Conservation (phyloP, 139 green algal species). For the Raphidocelis subcapitata region DNA sequence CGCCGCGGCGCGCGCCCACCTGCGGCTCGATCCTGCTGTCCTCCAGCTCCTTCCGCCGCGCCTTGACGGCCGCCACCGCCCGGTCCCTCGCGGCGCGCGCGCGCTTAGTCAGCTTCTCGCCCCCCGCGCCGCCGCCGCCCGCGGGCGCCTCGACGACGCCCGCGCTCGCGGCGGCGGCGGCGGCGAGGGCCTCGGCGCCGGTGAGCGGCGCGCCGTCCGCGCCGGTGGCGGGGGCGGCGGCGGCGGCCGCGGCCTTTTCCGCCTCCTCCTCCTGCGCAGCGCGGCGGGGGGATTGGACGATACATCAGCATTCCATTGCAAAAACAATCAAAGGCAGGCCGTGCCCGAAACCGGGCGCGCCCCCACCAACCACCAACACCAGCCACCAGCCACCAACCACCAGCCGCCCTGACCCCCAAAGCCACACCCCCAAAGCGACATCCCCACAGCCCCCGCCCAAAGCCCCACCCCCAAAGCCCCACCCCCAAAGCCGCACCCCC, state of each 20-base stretch:
- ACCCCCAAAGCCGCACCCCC: no score
- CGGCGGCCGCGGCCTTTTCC: not conserved
- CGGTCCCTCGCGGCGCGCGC: not conserved
- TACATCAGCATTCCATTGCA: no score
- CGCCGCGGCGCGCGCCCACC: not conserved
- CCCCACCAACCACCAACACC: no score
- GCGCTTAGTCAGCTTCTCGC: not conserved
- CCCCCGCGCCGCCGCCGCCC: not conserved
- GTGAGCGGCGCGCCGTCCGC: not conserved
- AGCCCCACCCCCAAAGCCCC: no score
- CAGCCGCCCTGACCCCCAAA: no score
- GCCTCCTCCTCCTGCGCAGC: slow-evolving; percentile 12
- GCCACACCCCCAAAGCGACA: no score
- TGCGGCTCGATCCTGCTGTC: not conserved
- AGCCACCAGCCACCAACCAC: no score
- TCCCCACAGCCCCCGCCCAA: no score
- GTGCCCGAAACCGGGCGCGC: no score
- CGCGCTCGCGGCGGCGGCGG: not conserved
- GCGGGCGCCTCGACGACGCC: slow-evolving; percentile 10
- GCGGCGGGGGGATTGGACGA: no score
- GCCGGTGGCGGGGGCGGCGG: not conserved
- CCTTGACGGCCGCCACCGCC: not conserved
- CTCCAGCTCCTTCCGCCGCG: not conserved
- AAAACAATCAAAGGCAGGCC: no score
- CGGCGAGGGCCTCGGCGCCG: not conserved